Conservation (phyloP, 1,284 basidiomycete genomes). For the Ceratobasidium sp. region DNA sequence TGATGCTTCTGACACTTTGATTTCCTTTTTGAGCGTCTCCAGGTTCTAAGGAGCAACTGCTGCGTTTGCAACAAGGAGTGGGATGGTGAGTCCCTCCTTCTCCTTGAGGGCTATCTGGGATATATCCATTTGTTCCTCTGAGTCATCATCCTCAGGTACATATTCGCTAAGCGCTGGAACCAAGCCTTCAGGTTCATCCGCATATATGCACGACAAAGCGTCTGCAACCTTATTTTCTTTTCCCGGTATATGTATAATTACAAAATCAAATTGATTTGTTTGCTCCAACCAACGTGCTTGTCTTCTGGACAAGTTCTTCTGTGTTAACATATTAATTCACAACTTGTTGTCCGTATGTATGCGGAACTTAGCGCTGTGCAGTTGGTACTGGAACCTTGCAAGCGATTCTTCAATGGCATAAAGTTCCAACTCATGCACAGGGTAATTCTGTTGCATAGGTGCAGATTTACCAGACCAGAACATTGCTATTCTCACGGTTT, state of each 20-base stretch:
- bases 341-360: slow-evolving; percentile 58
- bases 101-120: too few species aligned
- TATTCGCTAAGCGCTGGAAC: too few species aligned
- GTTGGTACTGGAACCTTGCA: slow-evolving; percentile 57
- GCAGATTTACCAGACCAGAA: slow-evolving; percentile 61
- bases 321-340: slow-evolving; percentile 55
- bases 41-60: too few species aligned
- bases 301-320: slow-evolving; percentile 55
- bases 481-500: slow-evolving; percentile 49
- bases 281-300: slow-evolving; percentile 59
- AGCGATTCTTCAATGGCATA: slow-evolving; percentile 60
- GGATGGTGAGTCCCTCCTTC: too few species aligned
- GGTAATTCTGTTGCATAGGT: slow-evolving; percentile 59
- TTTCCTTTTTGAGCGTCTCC: too few species aligned
- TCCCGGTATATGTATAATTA: slow-evolving; percentile 56
- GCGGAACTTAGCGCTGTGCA: slow-evolving; percentile 57
- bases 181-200: not conserved
- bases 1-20: too few species aligned
- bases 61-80: too few species aligned
- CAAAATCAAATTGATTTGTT: slow-evolving; percentile 56
- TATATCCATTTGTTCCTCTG: too few species aligned
- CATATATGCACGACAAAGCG: not conserved
- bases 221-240: slow-evolving; percentile 14
- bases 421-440: slow-evolving; percentile 59
- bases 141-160: too few species aligned